Evolutionary conservation across 2,329 filamentous ascomycete genomes (phyloP).

Genomic region (Exophiala sp.): DNA sequence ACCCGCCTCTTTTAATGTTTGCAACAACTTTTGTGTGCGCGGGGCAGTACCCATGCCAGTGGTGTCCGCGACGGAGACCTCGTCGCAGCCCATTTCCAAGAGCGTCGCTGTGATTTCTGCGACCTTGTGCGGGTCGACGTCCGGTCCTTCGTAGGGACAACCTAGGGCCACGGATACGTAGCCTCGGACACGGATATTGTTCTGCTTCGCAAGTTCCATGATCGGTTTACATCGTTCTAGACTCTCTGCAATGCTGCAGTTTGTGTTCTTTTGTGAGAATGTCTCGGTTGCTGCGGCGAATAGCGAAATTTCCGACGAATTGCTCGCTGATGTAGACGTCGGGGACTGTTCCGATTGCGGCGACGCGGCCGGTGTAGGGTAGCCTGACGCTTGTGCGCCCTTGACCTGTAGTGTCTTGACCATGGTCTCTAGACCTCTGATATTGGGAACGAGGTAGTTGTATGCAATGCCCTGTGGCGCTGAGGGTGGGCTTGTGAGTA

Average conservation of each 20-base stretch:
- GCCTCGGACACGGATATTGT: slow-evolving; percentile 57
- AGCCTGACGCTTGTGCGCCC: slow-evolving; percentile 30
- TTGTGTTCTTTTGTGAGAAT: slow-evolving; percentile 64
- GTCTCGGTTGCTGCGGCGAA: slow-evolving; percentile 64
- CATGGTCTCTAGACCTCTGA: slow-evolving; percentile 59
- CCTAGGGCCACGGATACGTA: slow-evolving; percentile 64
- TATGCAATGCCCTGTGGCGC: slow-evolving; percentile 56
- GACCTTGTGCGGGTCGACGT: slow-evolving; percentile 58
- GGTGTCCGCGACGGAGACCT: slow-evolving; percentile 64
- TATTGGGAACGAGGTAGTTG: slow-evolving; percentile 64
- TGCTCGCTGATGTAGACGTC: slow-evolving; percentile 29
- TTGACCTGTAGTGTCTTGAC: slow-evolving; percentile 51
- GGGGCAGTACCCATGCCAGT: slow-evolving; percentile 66
- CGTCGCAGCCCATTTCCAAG: slow-evolving; percentile 63
- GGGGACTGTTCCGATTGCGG: slow-evolving; percentile 35
- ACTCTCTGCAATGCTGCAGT: slow-evolving; percentile 62
- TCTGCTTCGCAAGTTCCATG: slow-evolving; percentile 53
- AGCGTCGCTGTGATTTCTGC: slow-evolving; percentile 59
- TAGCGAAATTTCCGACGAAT: slow-evolving; percentile 56
- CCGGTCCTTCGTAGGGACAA: slow-evolving; percentile 63
- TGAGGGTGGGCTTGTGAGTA: slow-evolving; percentile 50
- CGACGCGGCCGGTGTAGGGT: slow-evolving; percentile 33
- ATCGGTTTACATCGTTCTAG: slow-evolving; percentile 58
- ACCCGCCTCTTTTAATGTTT: slow-evolving; percentile 57
- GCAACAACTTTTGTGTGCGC: slow-evolving; percentile 56